Evolutionary conservation across 2,329 filamentous ascomycete genomes (phyloP).

Genomic region (Cladophialophora chaetospira): DNA sequence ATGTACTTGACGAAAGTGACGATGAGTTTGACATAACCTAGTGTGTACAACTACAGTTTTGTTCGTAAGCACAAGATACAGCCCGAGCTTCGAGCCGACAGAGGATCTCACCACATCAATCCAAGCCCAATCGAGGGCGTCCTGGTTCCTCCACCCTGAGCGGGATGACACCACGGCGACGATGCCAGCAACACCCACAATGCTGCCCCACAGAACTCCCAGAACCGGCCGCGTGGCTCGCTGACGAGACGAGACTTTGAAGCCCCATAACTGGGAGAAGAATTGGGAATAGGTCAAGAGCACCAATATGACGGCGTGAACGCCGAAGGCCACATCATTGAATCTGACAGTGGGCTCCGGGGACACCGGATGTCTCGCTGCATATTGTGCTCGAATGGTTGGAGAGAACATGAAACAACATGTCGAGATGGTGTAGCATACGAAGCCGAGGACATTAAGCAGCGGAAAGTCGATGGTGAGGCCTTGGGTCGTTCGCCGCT

Average conservation of each 20-base stretch:
- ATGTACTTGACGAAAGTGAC: slow-evolving; percentile 91
- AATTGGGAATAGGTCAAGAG: slow-evolving; percentile 77
- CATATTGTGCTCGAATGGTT: slow-evolving; percentile 78
- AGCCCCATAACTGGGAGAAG: slow-evolving; percentile 71
- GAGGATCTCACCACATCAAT: slow-evolving; percentile 59
- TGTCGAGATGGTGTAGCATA: slow-evolving; percentile 74
- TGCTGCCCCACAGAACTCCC: slow-evolving; percentile 69
- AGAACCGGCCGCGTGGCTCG: slow-evolving; percentile 63
- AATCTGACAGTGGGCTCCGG: slow-evolving; percentile 80
- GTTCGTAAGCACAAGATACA: slow-evolving; percentile 45
- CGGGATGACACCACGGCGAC: slow-evolving; percentile 45
- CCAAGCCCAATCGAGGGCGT: slow-evolving; percentile 60
- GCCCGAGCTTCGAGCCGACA: background rate
- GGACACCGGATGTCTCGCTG: slow-evolving; percentile 70
- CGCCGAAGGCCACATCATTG: slow-evolving; percentile 88
- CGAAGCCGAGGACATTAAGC: slow-evolving; percentile 65
- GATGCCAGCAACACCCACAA: slow-evolving; percentile 48
- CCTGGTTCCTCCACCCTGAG: slow-evolving; percentile 47
- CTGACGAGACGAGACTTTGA: slow-evolving; percentile 60
- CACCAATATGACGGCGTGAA: slow-evolving; percentile 75
- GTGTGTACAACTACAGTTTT: slow-evolving; percentile 57
- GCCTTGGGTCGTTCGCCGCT: slow-evolving; percentile 74
- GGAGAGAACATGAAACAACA: slow-evolving; percentile 76
- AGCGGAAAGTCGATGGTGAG: slow-evolving; percentile 85
- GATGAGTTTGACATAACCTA: slow-evolving; percentile 86